phyloP scores from a whole-genome alignment of 495 filamentous ascomycete genomes.

The Penicillium argentinense region DNA sequence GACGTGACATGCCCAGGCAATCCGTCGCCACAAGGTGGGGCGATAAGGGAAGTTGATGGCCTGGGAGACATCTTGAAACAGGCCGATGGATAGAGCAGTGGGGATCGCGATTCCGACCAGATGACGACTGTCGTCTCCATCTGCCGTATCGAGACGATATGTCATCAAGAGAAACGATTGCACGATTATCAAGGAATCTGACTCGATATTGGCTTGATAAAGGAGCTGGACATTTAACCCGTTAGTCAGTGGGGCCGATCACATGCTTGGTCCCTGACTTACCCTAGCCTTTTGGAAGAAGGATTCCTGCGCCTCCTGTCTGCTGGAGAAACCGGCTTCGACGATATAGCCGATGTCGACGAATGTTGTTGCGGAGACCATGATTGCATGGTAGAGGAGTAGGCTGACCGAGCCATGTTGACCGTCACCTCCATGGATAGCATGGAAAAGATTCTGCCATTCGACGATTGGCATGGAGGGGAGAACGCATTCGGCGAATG shows the following conservation, averaged over 20 bases:
- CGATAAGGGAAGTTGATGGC: constrained; percentile 1
- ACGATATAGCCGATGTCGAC: constrained; percentile 18
- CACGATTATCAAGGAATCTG: constrained; percentile 11
- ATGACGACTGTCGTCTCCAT: constrained; percentile 17
- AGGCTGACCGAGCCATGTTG: constrained; percentile 18
- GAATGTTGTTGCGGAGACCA: constrained; percentile 18
- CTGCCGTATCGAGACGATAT: constrained; percentile 14
- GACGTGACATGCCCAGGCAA: constrained; percentile 24
- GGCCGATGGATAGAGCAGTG: constrained; percentile 11
- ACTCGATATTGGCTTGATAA: constrained; percentile 17
- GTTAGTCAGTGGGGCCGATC: neutral
- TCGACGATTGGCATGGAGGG: constrained; percentile 22
- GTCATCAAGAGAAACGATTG: constrained; percentile 21
- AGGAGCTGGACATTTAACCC: constrained; percentile 19
- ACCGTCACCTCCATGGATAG: constrained; percentile 5
- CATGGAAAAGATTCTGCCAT: constrained; percentile 12
- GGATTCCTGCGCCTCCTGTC: constrained; percentile 18
- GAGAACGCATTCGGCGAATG: constrained; percentile 20
- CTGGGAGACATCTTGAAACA: constrained; percentile 8
- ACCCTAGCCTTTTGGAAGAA: constrained; percentile 20
- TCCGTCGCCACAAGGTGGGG: constrained; percentile 14
- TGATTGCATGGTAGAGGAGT: constrained; percentile 19
- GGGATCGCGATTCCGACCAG: constrained; percentile 14
- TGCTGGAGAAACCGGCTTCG: constrained; percentile 13
- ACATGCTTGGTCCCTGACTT: neutral